Evolutionary conservation across 352 stramenopile genomes (phyloP).

Genomic region (Phytophthora pluvialis): DNA sequence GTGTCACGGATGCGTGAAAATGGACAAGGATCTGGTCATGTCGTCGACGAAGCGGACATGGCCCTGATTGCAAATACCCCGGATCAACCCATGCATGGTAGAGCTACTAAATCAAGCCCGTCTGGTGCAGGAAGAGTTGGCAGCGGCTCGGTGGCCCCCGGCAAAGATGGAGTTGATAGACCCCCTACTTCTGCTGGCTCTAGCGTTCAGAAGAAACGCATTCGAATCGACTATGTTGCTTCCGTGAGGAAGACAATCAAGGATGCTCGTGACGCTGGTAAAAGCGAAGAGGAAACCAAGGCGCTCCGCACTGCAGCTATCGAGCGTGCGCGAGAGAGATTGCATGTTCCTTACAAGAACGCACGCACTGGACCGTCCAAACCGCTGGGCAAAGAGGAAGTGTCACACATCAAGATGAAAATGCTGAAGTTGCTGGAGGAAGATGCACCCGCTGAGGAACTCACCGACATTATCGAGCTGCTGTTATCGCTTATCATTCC

Average conservation of each 20-base stretch:
- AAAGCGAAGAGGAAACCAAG: constrained; percentile 83
- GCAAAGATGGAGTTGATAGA: constrained; percentile 36
- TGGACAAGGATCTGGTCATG: constrained; percentile 62
- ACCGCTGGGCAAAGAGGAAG: constrained; percentile 81
- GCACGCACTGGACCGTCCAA: constrained; percentile 72
- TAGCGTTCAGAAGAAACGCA: constrained; percentile 74
- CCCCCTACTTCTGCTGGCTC: constrained; percentile 12
- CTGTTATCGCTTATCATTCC: constrained; percentile 82
- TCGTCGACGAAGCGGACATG: constrained; percentile 85
- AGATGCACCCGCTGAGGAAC: constrained; percentile 74
- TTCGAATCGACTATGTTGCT: constrained; percentile 88
- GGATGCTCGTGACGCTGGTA: constrained; percentile 74
- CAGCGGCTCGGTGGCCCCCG: background rate
- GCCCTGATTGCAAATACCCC: constrained; percentile 57
- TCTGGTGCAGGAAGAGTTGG: constrained; percentile 34
- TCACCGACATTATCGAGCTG: constrained; percentile 86
- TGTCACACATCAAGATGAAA: constrained; percentile 85
- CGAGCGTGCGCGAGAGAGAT: constrained; percentile 74
- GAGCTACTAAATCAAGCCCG: constrained; percentile 41
- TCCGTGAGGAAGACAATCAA: constrained; percentile 84
- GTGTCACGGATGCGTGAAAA: constrained; percentile 85
- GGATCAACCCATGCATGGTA: constrained; percentile 53
- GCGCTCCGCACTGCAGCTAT: constrained; percentile 71
- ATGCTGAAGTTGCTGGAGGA: constrained; percentile 88
- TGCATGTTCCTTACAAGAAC: constrained; percentile 86